These are phyloP conservation scores for Pythium grandisporangium DNA, from an alignment of 352 stramenopile genomes.

Conservation along the genomic window DNA sequence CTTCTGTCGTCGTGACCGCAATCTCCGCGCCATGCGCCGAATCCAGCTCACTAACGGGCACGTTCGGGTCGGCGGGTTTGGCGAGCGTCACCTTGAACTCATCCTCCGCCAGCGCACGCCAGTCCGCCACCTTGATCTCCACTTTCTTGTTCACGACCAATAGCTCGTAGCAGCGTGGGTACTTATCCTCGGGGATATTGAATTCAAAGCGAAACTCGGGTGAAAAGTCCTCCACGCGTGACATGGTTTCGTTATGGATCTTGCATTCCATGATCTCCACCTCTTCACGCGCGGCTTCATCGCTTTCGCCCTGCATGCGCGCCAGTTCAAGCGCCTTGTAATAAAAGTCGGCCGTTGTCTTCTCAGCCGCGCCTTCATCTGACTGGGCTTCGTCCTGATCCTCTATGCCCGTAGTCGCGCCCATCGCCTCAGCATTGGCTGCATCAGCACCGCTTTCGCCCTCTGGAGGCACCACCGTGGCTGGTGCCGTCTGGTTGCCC, in stretches of 20 bases:
- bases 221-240: conserved; percentile 4
- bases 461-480: background rate
- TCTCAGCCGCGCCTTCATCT: background rate
- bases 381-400: background rate
- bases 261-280: conserved; percentile 8
- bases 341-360: conserved; percentile 4
- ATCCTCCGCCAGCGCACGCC: conserved; percentile 5
- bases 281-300: conserved; percentile 1
- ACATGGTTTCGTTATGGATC: conserved; percentile 5
- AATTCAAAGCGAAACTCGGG: conserved; percentile 6
- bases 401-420: background rate
- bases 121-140: conserved; percentile 2
- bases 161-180: conserved; percentile 6
- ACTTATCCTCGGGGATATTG: conserved; percentile 1
- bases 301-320: background rate
- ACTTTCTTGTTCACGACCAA: conserved; percentile 5
- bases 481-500: too few relatives aligned
- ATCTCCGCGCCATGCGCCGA: background rate
- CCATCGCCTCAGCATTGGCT: background rate
- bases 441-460: too few relatives aligned
- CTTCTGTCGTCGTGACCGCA: background rate
- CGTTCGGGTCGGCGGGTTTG: conserved; percentile 1
- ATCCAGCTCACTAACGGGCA: conserved; percentile 1
- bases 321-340: conserved; percentile 5
- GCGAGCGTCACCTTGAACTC: conserved; percentile 3